phyloP scores from a whole-genome alignment of 345 rosid species.

The Euphorbia peplus region DNA sequence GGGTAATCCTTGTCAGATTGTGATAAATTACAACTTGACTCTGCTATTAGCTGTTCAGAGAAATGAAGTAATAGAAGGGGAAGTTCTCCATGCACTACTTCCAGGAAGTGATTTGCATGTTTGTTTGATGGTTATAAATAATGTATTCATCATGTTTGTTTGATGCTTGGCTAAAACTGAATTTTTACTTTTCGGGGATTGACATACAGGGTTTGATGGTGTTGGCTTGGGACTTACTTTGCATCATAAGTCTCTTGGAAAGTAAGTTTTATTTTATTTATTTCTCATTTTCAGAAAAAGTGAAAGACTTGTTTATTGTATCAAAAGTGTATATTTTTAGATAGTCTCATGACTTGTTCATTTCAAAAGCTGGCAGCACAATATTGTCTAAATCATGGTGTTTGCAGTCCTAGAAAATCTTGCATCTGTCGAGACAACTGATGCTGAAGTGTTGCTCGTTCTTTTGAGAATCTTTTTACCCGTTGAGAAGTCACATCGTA shows the following conservation, averaged over 20 bases:
- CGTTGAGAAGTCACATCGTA: background rate
- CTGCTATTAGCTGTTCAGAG: background rate
- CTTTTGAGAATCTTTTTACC: background rate
- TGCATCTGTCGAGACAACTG: background rate
- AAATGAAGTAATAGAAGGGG: background rate
- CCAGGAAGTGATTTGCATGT: background rate
- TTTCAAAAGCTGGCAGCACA: too few species aligned
- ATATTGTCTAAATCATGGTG: background rate
- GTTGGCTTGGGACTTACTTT: conserved; percentile 76
- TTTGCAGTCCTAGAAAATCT: background rate
- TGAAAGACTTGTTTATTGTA: background rate
- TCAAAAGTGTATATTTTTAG: background rate
- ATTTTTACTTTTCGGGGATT: conserved; percentile 15
- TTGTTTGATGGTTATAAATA: background rate
- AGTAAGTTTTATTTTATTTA: conserved; percentile 48
- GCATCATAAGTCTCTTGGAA: conserved; percentile 87
- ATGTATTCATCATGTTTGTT: background rate
- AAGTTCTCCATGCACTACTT: background rate
- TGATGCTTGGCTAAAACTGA: background rate
- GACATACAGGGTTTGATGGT: conserved; percentile 59
- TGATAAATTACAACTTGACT: background rate
- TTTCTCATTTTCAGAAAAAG: background rate
- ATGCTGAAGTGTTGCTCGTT: background rate
- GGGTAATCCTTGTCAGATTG: conserved; percentile 37
- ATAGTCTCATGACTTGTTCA: background rate